Evolutionary conservation across 2,329 filamentous ascomycete species (phyloP), one percentile per base, ranked within the genome.

Genomic region (Xylaria digitata): DNA sequence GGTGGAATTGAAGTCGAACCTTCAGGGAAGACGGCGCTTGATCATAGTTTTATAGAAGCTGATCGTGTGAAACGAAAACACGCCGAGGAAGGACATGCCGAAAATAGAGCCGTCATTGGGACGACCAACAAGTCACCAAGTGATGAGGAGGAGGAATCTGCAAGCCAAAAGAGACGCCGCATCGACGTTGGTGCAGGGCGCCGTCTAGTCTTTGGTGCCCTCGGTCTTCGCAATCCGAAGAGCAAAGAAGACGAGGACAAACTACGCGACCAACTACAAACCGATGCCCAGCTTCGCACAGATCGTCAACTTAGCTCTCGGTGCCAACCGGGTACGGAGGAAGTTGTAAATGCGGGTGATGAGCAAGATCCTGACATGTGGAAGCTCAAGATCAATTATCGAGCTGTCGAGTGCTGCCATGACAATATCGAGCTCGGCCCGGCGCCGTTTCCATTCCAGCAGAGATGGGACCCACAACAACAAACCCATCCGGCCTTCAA

Each of bases 401-500:
- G 87, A 26, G 94, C 93, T 23, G 92, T 96, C 0, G 95, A 98
- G 77, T 97, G 94, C 78, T 88, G 89, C 68, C 85, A 92, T n/a
- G 86, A 92, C 34, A 86, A 84, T 5, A 81, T 93, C 45, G 81
- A 86, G 37, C 82, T 97, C 52, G 91, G 87, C 60, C 86, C 92
- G 40, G 94, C 95, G 0, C 92, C 94, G 0, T 97, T 96, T 75
- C 94, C 94, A 0, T 97, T 97, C 77, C 84, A 92, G 17, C 94
- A 97, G 78, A 87, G 92, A 53, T 97, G 94, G 95, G 93, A 97
- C 78, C 86, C 87, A 3, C 90, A 93, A 67, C 92, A 94, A 73
- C 85, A 87, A 77, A 70, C 73, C 40, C 69, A 68, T 17, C 80
- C 81, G 70, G 79, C 74, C 57, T 76, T 77, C 1, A 82, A 82